Evolutionary conservation across 192 early-diverging fungal genomes (phyloP).

Genomic region (Umbelopsis sp.): DNA sequence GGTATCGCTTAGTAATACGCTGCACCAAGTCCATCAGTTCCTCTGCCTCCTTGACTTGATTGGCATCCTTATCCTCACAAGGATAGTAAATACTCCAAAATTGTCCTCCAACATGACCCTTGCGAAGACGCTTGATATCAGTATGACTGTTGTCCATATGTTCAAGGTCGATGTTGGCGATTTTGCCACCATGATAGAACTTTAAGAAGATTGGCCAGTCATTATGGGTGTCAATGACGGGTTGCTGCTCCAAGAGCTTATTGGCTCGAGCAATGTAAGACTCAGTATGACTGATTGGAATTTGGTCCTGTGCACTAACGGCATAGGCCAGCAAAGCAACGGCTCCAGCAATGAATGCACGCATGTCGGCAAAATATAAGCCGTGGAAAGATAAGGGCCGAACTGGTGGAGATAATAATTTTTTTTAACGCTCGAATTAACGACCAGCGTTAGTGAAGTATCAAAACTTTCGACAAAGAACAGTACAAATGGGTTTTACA

Average conservation of each 20-base stretch:
- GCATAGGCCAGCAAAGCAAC: background rate
- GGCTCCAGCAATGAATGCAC: background rate
- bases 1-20: slow-evolving; percentile 52
- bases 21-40: slow-evolving; percentile 69
- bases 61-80: slow-evolving; percentile 24
- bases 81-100: slow-evolving; percentile 43
- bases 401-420: too few relatives aligned
- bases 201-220: slow-evolving; percentile 32
- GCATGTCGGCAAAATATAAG: background rate
- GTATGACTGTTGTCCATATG: slow-evolving; percentile 34
- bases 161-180: slow-evolving; percentile 26
- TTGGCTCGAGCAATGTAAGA: slow-evolving; percentile 22
- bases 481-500: slow-evolving; percentile 10
- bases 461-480: background rate
- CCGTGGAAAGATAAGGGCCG: background rate
- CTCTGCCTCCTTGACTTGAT: slow-evolving; percentile 36
- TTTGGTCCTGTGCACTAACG: slow-evolving; percentile 3
- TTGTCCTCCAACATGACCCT: slow-evolving; percentile 38
- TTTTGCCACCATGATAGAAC: slow-evolving; percentile 25
- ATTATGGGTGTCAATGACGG: slow-evolving; percentile 42
- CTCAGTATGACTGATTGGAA: background rate
- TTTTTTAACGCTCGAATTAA: background rate
- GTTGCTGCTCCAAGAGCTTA: slow-evolving; percentile 23
- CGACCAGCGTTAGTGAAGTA: background rate
- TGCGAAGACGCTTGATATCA: slow-evolving; percentile 27